A percentile compares a stretch with the other conserved stretches of the same genome.
Conservation (phyloP, 2,329 filamentous ascomycete genomes). For the Paraphoma chrysanthemicola region DNA sequence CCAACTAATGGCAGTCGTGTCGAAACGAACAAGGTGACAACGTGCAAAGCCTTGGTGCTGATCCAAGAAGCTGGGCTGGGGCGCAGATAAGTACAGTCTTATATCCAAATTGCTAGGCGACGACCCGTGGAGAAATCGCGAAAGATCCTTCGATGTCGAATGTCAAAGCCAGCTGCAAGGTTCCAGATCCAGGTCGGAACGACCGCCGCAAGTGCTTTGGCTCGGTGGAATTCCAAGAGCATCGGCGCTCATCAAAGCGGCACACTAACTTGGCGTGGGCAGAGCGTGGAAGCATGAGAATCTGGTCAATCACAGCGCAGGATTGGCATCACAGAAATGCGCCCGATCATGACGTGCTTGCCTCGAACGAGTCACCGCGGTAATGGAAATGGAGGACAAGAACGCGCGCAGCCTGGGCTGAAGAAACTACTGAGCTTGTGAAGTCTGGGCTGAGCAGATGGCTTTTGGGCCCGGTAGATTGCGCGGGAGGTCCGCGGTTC, state of each 20-base stretch:
- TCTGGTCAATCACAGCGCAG: slow-evolving; percentile 28
- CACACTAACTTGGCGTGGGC: slow-evolving; percentile 29
- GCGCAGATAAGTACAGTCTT: slow-evolving; percentile 5
- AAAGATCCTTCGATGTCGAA: slow-evolving; percentile 7
- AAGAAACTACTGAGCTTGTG: slow-evolving; percentile 34
- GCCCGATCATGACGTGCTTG: slow-evolving; percentile 30
- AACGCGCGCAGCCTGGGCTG: slow-evolving; percentile 25
- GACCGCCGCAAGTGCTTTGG: slow-evolving; percentile 25
- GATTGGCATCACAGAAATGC: slow-evolving; percentile 13
- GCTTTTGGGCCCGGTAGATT: slow-evolving; percentile 21
- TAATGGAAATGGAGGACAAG: slow-evolving; percentile 23
- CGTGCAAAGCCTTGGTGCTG: neutral
- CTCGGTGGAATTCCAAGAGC: slow-evolving; percentile 16
- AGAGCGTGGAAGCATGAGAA: slow-evolving; percentile 7
- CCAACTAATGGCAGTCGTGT: neutral
- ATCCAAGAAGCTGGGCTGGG: slow-evolving; percentile 1
- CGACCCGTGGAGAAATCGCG: slow-evolving; percentile 11
- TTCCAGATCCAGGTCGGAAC: slow-evolving; percentile 23
- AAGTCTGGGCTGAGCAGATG: slow-evolving; percentile 34
- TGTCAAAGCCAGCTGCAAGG: slow-evolving; percentile 20
- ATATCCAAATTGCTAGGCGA: slow-evolving; percentile 1
- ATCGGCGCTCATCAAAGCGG: slow-evolving; percentile 18
- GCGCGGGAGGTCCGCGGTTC: slow-evolving; percentile 10
- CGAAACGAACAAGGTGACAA: neutral
- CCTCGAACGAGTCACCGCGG: slow-evolving; percentile 2